Percentiles rank a stretch among this genome's conserved stretches.
These are phyloP conservation scores for Dalbergia oliveri DNA, from an alignment of 306 rosid genomes.

Conservation along the genomic window DNA sequence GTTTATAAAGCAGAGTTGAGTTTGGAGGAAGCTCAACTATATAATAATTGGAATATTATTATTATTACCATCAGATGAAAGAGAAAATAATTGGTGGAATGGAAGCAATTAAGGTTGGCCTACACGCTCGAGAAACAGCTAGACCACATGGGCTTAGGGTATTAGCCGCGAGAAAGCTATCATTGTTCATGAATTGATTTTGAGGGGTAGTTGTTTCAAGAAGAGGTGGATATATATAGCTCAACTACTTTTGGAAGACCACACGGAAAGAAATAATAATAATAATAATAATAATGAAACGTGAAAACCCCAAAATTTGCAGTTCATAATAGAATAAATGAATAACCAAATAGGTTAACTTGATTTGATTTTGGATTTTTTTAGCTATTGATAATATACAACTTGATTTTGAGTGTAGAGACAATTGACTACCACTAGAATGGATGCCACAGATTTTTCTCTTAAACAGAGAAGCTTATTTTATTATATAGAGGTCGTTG, in stretches of 20 bases:
- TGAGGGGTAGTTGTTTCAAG: slow-evolving; percentile 23
- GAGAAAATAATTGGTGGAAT: background rate
- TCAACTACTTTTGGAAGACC: slow-evolving; percentile 51
- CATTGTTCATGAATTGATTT: slow-evolving; percentile 6
- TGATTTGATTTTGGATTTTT: slow-evolving; percentile 4
- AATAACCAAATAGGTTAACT: background rate
- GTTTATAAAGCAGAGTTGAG: slow-evolving; percentile 48
- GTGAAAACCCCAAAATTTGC: background rate
- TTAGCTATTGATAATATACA: background rate
- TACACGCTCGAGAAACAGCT: background rate
- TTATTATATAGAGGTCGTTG: background rate
- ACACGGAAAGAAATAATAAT: background rate
- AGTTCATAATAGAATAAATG: background rate
- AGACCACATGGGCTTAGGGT: slow-evolving; percentile 3
- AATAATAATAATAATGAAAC: background rate
- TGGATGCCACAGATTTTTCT: background rate
- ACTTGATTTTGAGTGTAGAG: background rate
- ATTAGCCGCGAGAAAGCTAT: slow-evolving; percentile 44
- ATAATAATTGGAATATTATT: background rate
- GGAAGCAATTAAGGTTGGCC: slow-evolving; percentile 2
- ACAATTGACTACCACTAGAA: slow-evolving; percentile 10
- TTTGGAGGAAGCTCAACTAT: background rate
- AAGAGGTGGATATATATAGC: slow-evolving; percentile 38
- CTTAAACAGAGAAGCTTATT: background rate
- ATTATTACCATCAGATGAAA: background rate